phyloP scores from a whole-genome alignment of 345 rosid genomes.

The Citrus sinensis region DNA sequence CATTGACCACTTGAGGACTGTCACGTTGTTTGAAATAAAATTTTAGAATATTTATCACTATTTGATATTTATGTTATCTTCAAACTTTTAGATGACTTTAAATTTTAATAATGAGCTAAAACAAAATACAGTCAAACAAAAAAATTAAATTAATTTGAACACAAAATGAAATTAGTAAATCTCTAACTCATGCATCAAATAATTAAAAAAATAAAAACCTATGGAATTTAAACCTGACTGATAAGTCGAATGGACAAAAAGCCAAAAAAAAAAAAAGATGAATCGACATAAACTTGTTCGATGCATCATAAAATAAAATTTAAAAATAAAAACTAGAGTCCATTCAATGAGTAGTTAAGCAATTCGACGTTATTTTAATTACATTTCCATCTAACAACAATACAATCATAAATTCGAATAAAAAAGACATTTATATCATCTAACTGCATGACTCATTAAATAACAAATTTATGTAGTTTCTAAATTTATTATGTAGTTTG shows the following conservation, averaged over 20 bases:
- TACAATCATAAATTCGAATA: not conserved
- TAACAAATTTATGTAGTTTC: not conserved
- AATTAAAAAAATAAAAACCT: not conserved
- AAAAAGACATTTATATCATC: not conserved
- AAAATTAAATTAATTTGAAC: too few relatives aligned
- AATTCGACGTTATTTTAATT: not conserved
- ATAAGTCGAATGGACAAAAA: not conserved
- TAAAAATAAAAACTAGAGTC: not conserved
- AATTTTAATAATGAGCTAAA: not conserved
- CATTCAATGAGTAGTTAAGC: not conserved
- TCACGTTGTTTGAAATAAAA: too few relatives aligned
- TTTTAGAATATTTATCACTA: too few relatives aligned
- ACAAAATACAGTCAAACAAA: not conserved
- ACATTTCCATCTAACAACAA: not conserved
- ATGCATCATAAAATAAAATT: too few relatives aligned
- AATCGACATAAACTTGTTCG: not conserved
- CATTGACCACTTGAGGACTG: too few relatives aligned
- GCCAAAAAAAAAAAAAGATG: not conserved
- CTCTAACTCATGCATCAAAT: not conserved
- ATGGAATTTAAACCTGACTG: not conserved
- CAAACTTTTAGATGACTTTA: too few relatives aligned
- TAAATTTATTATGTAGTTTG: not conserved
- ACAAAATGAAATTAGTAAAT: too few relatives aligned
- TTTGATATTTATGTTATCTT: too few relatives aligned
- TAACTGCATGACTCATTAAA: not conserved